Percentiles rank a stretch among this genome's conserved stretches.
Conservation (phyloP, 2,329 filamentous ascomycete species). For the Colletotrichum acutatum region DNA sequence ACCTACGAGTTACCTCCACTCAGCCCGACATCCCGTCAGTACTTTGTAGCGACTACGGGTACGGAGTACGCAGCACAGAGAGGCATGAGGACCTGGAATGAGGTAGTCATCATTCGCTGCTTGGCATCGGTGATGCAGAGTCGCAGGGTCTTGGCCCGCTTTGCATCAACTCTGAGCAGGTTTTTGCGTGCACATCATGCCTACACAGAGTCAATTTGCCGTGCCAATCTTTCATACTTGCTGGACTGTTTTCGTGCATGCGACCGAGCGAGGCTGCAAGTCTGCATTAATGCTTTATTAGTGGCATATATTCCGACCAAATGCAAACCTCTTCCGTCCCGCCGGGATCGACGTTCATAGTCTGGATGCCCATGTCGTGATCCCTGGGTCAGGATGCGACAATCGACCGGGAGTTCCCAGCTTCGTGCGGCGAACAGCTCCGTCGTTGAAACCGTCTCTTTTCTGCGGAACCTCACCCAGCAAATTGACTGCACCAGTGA, state of each 20-base stretch:
- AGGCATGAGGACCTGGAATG: background rate
- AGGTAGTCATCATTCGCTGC: background rate
- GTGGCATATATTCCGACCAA: background rate
- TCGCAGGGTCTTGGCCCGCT: background rate
- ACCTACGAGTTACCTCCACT: background rate
- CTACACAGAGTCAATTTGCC: background rate
- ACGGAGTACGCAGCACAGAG: background rate
- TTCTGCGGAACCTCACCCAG: background rate
- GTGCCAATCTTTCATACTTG: background rate
- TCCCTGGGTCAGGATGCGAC: background rate
- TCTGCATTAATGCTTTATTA: background rate
- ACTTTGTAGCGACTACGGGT: background rate
- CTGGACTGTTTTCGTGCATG: background rate
- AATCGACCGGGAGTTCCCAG: slow-evolving; percentile 8
- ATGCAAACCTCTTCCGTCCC: background rate
- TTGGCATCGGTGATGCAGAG: background rate
- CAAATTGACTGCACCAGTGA: background rate
- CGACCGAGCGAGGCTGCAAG: background rate
- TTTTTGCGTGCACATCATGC: slow-evolving; percentile 9
- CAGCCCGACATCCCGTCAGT: background rate
- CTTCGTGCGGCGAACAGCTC: background rate
- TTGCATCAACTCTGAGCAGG: slow-evolving; percentile 10
- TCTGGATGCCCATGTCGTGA: background rate
- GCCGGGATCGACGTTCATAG: background rate
- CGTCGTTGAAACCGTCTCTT: slow-evolving; percentile 8